Evolutionary conservation across 2,329 filamentous ascomycete genomes (phyloP), one percentile per base, ranked within the genome.

Genomic region (Fusarium metavorans): DNA sequence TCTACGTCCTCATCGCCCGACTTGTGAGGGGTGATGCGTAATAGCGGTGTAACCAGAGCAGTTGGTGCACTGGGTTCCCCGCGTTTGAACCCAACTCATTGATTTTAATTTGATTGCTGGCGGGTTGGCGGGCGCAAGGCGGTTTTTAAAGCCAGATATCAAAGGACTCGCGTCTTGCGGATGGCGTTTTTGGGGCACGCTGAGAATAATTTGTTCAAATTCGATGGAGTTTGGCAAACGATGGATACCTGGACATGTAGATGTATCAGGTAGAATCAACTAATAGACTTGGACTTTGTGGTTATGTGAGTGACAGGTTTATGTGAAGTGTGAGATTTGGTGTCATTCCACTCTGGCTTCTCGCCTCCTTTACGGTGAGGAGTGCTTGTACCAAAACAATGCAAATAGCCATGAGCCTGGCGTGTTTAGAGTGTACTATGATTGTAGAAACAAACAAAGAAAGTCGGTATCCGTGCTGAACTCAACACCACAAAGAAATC

Each of bases 1-100:
- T 92, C 18, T 98, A 98, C 83, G 95, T 97, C 13, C 84, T 98
- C 59, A 87, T 97, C 66, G 93, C 94, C 35, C 88, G 96, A 76
- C 82, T 97, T 16, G 83, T 98, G 37, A 91, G 91, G 45, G 85
- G 85, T 7, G 83, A 84, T 27, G 82, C 75, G 13, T 73, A 45
- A 66, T 54, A 48, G 43, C 43, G 32, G 13, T 52, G 25, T 71
- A 57, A n/a, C 43, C 61, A 64, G 57, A 23, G 39, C 39, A 20
- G 9, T n/a, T 52, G 48, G 27, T 14, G 48, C 48, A 52, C 48
- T 61, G 52, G 37, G 37, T 64, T 34, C 35, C 32, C 35, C 62
- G 52, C 64, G 52, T 45, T 66, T 64, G 23, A 39, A 64, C 61
- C 41, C 48, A 73, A 62, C 41, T 64, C 34, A 50, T 66, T 62